These are phyloP conservation scores for Termitomyces sp. DNA, from an alignment of 768 basidiomycete genomes.

Conservation along the genomic window DNA sequence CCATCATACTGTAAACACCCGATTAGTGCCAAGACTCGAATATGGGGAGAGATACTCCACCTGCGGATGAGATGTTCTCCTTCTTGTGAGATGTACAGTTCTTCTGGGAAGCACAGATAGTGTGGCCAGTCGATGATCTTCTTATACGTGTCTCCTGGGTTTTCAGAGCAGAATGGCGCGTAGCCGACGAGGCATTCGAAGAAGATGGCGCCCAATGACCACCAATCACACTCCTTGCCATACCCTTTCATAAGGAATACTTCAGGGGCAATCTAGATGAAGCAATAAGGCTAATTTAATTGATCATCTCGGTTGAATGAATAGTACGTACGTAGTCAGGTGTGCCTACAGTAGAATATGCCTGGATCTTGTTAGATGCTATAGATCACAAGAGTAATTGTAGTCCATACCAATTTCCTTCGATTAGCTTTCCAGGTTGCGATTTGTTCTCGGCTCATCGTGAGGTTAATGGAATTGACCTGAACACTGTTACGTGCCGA, in stretches of 20 bases:
- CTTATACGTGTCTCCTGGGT: slow-evolving; percentile 95
- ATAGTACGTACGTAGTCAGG: slow-evolving; percentile 51
- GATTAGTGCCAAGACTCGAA: slow-evolving; percentile 7
- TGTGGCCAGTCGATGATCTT: slow-evolving; percentile 97
- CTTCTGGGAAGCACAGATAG: slow-evolving; percentile 91
- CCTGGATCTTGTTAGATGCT: slow-evolving; percentile 40
- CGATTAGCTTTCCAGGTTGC: slow-evolving; percentile 99
- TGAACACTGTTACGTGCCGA: slow-evolving; percentile 90
- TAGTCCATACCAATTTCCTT: slow-evolving; percentile 72
- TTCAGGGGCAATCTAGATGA: slow-evolving; percentile 84
- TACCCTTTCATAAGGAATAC: slow-evolving; percentile 98
- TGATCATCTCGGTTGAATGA: slow-evolving; percentile 15
- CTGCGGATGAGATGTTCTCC: slow-evolving; percentile 86
- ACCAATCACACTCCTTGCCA: slow-evolving; percentile 99
- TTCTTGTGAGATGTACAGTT: slow-evolving; percentile 90
- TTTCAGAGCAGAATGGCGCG: slow-evolving; percentile 96
- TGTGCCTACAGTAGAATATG: slow-evolving; percentile 86
- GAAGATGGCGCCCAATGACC: slow-evolving; percentile 98
- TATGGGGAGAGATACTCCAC: slow-evolving; percentile 36
- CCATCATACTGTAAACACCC: slow-evolving; percentile 66
- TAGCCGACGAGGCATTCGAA: slow-evolving; percentile 98
- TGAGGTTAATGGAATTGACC: slow-evolving; percentile 95
- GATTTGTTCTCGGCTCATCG: slow-evolving; percentile 95
- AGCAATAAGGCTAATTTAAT: background rate
- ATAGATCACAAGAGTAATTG: background rate